Base-by-base conservation (phyloP, 2,329 filamentous ascomycete species). In the Davidsoniella neocaledoniae region DNA sequence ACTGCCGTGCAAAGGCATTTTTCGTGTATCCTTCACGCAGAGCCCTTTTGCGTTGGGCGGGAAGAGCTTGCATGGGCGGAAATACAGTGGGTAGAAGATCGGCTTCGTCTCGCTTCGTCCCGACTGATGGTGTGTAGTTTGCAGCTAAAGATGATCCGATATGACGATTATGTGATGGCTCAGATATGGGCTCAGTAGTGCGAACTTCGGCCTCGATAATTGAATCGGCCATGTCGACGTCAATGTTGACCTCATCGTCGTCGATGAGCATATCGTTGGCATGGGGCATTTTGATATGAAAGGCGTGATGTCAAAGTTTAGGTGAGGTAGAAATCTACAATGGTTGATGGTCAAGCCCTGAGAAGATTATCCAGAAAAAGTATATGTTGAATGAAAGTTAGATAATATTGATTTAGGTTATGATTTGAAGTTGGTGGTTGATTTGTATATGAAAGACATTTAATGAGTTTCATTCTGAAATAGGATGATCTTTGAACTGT, bases 71-170 rank as follows among this genome's bases (percentile, higher is more conserved):
- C 6, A 52, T 36, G 5, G 41, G 21, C 2, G 46, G 46, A 41
- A 52, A 52, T 17, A 39, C 23, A 16, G 49, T 51, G 42, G 42
- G 48, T 5, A 50, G 41, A n/a, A 29, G 41, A 16, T 14, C 29
- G 42, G 12, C 23, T 17, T 41, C 7, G 36, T 33, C 29, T 33
- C 29, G 29, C 29, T 33, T 33, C 29, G 29, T 33, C 8, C 29
- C 29, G 7, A 33, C 29, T 4, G 38, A 21, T n/a, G 38, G 38
- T n/a, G 38, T 16, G 38, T 16, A 21, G 38, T 16, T 16, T 40
- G 38, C 29, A 33, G 29, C 29, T 33, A 33, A 9, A 9, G 29
- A 33, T 12, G 29, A 33, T 9, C 29, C 29, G 29, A 12, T 3
- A 33, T 33, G 29, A 1, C 29, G 7, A 12, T 33, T 5, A 33